These are phyloP conservation scores for Cornus florida DNA, from an alignment of 148 eudicot genomes.

Conservation along the genomic window DNA sequence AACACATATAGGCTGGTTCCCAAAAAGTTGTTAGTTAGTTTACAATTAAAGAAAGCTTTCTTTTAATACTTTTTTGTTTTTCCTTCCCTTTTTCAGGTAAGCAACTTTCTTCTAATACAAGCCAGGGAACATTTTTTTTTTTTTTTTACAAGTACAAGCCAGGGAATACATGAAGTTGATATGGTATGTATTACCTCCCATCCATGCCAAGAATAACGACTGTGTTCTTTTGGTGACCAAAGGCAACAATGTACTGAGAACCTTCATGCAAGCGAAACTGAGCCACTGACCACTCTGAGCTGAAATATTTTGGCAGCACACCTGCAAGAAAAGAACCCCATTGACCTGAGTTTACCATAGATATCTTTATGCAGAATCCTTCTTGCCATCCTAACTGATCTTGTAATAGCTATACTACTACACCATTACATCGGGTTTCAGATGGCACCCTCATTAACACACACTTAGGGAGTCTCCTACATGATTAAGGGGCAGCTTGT, in stretches of 20 bases:
- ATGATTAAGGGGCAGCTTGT: no score
- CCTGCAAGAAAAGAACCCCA: slow-evolving; percentile 41
- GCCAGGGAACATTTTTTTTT: slow-evolving; percentile 43
- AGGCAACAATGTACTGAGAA: slow-evolving; percentile 46
- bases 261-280: slow-evolving; percentile 63
- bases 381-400: no score
- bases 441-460: no score
- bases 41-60: no score
- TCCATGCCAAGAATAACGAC: slow-evolving; percentile 64
- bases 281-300: slow-evolving; percentile 72
- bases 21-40: no score
- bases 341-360: neutral
- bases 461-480: no score
- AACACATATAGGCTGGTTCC: neutral
- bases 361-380: neutral
- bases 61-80: no score
- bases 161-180: neutral
- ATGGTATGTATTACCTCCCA: slow-evolving; percentile 50
- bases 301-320: slow-evolving; percentile 65
- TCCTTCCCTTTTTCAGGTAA: neutral
- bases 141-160: slow-evolving; percentile 54
- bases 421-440: no score
- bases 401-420: no score
- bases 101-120: neutral
- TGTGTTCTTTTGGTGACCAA: slow-evolving; percentile 62